A percentile compares a stretch with the other conserved stretches of the same genome.
phyloP scores from a whole-genome alignment of 768 basidiomycete genomes.

The Cystobasidium onofrii region DNA sequence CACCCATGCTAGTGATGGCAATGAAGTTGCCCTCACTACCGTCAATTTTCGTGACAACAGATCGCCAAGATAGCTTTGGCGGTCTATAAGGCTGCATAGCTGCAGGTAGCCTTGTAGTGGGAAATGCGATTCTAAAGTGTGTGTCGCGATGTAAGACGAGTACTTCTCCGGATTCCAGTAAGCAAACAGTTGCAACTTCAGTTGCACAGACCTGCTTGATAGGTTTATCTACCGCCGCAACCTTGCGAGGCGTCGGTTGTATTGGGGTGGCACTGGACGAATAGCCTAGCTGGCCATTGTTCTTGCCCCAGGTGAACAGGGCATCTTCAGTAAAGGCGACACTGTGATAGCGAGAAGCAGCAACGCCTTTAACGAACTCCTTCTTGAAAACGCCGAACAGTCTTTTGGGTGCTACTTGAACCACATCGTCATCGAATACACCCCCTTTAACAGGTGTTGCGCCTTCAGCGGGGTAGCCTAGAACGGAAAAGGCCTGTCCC shows the following conservation, averaged over 20 bases:
- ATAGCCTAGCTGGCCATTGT: conserved; percentile 78
- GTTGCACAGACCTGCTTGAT: conserved; percentile 67
- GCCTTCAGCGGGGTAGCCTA: conserved; percentile 35
- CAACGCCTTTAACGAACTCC: conserved; percentile 68
- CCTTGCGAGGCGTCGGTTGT: conserved; percentile 52
- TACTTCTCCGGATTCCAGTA: conserved; percentile 70
- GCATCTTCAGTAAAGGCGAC: conserved; percentile 60
- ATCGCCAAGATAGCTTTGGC: conserved; percentile 62
- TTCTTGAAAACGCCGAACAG: conserved; percentile 68
- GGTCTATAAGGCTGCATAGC: conserved; percentile 71
- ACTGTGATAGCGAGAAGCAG: conserved; percentile 76
- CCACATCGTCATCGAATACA: conserved; percentile 58
- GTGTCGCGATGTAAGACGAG: conserved; percentile 71
- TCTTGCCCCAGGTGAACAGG: conserved; percentile 69
- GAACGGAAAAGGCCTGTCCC: conserved; percentile 16
- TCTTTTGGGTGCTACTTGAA: conserved; percentile 68
- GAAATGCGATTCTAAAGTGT: conserved; percentile 72
- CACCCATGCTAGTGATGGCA: conserved; percentile 75
- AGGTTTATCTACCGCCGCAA: conserved; percentile 64
- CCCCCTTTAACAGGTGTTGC: conserved; percentile 35
- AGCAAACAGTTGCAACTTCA: conserved; percentile 72
- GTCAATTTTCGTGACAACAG: conserved; percentile 69
- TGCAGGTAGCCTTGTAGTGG: conserved; percentile 64
- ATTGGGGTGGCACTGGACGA: conserved; percentile 38
- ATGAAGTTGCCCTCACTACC: conserved; percentile 72